These are phyloP conservation scores for Zygosaccharomyces pseudorouxii DNA, from an alignment of 805 yeast genomes.

Conservation along the genomic window DNA sequence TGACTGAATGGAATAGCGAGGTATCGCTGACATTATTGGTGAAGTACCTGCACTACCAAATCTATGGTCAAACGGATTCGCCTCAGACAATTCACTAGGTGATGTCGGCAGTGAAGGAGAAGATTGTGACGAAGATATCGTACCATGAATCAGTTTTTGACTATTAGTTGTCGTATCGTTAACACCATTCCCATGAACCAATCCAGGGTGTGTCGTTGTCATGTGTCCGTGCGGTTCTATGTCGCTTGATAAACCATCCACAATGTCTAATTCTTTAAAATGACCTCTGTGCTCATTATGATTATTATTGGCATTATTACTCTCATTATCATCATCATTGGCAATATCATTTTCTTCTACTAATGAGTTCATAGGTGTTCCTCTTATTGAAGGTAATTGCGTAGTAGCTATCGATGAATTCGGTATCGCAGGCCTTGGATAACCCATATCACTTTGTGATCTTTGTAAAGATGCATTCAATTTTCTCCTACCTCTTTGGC, in stretches of 20 bases:
- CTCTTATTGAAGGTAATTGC: conserved; percentile 22
- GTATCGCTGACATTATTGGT: conserved; percentile 30
- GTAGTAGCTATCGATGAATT: conserved; percentile 23
- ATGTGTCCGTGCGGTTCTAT: conserved; percentile 27
- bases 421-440: conserved; percentile 28
- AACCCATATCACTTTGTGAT: conserved; percentile 30
- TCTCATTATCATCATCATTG: not conserved
- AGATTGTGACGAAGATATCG: conserved; percentile 22
- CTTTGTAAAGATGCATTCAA: conserved; percentile 23
- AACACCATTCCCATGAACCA: conserved; percentile 4
- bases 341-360: conserved; percentile 11
- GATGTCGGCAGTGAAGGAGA: conserved; percentile 35
- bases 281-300: conserved; percentile 15
- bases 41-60: conserved; percentile 32
- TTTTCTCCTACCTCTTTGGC: conserved; percentile 20
- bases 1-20: conserved; percentile 26
- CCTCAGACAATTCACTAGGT: conserved; percentile 31
- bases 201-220: not conserved
- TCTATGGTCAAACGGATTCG: conserved; percentile 30
- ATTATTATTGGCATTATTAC: not conserved
- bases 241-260: conserved; percentile 38
- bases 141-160: conserved; percentile 8
- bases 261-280: conserved; percentile 33
- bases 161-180: conserved; percentile 6
- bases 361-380: conserved; percentile 10